phyloP scores from a whole-genome alignment of 2,329 filamentous ascomycete species.

The Monilinia aucupariae region DNA sequence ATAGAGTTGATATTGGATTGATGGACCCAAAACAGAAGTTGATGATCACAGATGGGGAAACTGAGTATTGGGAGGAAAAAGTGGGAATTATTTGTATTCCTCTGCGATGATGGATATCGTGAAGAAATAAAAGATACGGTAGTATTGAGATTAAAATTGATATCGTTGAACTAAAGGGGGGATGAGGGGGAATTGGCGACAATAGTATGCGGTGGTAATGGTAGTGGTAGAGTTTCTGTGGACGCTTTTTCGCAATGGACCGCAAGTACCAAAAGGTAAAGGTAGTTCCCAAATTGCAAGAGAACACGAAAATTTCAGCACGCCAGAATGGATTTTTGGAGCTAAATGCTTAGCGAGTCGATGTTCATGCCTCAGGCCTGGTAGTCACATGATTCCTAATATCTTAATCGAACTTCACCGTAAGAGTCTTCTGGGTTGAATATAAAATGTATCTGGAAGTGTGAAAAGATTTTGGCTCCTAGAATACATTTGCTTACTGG shows the following conservation, averaged over 20 bases:
- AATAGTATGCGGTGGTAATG: not conserved
- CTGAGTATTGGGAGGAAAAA: constrained; percentile 2
- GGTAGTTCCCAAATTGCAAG: not conserved
- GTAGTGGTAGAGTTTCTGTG: not conserved
- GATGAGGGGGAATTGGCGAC: constrained; percentile 6
- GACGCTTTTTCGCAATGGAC: not conserved
- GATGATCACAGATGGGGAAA: constrained; percentile 14
- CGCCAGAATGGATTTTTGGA: not conserved
- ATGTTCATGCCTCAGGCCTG: not conserved
- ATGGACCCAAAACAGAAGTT: constrained; percentile 14
- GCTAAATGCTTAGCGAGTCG: constrained; percentile 2
- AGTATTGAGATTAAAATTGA: constrained; percentile 7
- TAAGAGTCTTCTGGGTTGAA: not conserved
- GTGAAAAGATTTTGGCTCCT: not conserved
- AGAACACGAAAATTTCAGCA: constrained; percentile 11
- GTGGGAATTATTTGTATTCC: constrained; percentile 7
- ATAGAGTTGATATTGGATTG: constrained; percentile 12
- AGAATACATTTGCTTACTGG: not conserved
- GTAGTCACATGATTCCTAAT: not conserved
- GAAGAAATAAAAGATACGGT: not conserved
- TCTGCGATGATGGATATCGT: not conserved
- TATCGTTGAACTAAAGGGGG: constrained; percentile 10
- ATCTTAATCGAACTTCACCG: not conserved
- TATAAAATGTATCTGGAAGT: not conserved
- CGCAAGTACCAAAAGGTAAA: not conserved